A percentile compares a stretch with the other conserved stretches of the same genome.
Evolutionary conservation across 352 stramenopile genomes (phyloP).

Genomic region (Thalassiosira hispida): DNA sequence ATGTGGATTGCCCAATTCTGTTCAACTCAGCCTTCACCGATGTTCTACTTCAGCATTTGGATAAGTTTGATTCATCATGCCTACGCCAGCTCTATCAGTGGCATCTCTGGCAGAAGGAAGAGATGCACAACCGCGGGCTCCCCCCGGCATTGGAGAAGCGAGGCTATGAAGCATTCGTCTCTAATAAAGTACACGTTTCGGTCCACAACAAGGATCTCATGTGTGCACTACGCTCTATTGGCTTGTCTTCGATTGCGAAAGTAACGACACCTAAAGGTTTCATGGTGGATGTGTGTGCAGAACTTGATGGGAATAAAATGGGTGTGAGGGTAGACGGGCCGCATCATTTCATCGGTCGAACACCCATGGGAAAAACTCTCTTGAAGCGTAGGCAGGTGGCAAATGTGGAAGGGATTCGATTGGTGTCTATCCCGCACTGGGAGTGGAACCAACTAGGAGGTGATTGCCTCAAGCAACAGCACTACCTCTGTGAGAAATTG

Average conservation of each 20-base stretch:
- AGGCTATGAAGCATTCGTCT: slow-evolving; percentile 22
- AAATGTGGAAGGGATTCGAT: background rate
- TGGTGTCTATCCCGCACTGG: background rate
- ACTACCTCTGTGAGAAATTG: background rate
- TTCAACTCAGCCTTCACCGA: slow-evolving; percentile 16
- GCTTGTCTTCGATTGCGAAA: background rate
- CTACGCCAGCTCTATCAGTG: slow-evolving; percentile 26
- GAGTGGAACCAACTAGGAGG: background rate
- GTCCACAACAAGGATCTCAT: background rate
- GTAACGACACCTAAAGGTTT: background rate
- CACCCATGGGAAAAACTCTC: background rate
- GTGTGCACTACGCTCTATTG: background rate
- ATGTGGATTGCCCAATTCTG: slow-evolving; percentile 10
- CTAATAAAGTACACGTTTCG: background rate
- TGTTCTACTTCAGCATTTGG: background rate
- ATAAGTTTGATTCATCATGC: slow-evolving; percentile 9
- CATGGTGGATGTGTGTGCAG: background rate
- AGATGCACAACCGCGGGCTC: background rate
- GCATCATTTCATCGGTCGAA: background rate
- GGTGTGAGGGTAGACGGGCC: background rate
- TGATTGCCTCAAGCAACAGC: background rate
- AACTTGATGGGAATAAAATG: background rate
- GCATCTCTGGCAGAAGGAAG: slow-evolving; percentile 24
- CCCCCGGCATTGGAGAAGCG: background rate
- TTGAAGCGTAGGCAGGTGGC: background rate